Base-by-base conservation (phyloP, 441 rosid genomes). In the Cnidoscolus chayamansa region DNA sequence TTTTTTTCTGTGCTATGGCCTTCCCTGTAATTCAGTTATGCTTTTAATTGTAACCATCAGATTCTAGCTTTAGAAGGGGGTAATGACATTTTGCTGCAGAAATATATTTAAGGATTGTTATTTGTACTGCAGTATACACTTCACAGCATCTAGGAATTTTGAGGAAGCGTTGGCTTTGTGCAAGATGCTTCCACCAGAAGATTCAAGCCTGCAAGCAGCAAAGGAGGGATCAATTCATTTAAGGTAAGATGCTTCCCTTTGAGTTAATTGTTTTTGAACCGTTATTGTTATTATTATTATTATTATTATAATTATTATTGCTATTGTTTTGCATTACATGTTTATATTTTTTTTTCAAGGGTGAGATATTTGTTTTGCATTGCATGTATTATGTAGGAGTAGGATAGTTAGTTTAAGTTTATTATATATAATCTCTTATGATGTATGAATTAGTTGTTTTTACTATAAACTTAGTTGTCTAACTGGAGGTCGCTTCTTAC, bases 161-260 rank as follows among this genome's bases (percentile, higher is more conserved):
- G 97, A 93, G 84, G 99, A 96, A 86, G 98, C 99, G 25, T 84
- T 96, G 85, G 92, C 94, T 71, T 82, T 96, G 83, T 96, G 99
- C 81, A 96, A 91, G 84, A 63, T 89, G 83, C 99, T 96, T 83
- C 99, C 99, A 25, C 84, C 97, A 53, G 98, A 96, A 83, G 99
- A 96, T 75, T 82, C 98, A 55, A 89, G 83, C 78, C 89, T 93
- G 71, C 83, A 97, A 81, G 96, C 96, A 73, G 97, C 97, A 30
- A 96, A 96, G 84, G 99, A 96, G 82, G 87, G 87, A n/a, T 96
- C 98, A 11, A 96, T 96, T 87, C 99, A 93, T 81, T 87, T 93
- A 77, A 90, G 99, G 99, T 91, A 40, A 65, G 43, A 11, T 30
- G 5, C 25, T 25, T 25, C 25, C 25, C 25, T 25, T 25, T 25